phyloP scores from a whole-genome alignment of 768 basidiomycete species.

The Baorangia bicolor region DNA sequence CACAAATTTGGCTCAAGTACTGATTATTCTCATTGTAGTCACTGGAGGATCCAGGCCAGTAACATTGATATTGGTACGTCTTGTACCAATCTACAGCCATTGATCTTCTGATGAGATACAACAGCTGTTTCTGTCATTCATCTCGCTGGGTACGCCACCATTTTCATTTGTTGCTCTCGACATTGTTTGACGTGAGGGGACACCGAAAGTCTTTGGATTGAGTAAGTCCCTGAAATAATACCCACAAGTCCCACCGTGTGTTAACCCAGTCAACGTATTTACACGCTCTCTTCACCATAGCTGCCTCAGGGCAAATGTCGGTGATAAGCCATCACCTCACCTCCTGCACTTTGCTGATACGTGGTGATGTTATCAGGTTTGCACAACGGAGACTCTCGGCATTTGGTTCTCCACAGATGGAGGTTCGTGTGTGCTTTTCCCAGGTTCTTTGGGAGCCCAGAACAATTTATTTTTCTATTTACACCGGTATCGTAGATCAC shows the following conservation, averaged over 20 bases:
- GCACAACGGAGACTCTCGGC: slow-evolving; percentile 21
- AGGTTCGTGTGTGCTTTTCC: slow-evolving; percentile 13
- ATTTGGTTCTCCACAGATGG: slow-evolving; percentile 16
- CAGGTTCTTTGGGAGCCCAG: background rate
- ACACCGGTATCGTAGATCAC: slow-evolving; percentile 6
- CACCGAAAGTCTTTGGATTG: slow-evolving; percentile 26
- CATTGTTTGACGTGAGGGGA: slow-evolving; percentile 14
- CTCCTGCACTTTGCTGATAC: slow-evolving; percentile 4
- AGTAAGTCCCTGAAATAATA: slow-evolving; percentile 17
- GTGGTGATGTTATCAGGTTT: slow-evolving; percentile 12
- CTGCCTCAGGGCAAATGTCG: slow-evolving; percentile 26
- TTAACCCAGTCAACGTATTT: background rate
- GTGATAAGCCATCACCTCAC: background rate
- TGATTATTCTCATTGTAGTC: slow-evolving; percentile 10
- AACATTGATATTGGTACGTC: slow-evolving; percentile 19
- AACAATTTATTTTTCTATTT: background rate
- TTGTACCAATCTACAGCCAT: background rate
- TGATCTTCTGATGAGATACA: background rate
- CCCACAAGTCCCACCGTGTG: background rate
- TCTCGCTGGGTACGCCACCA: slow-evolving; percentile 22
- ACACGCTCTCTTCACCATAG: slow-evolving; percentile 4
- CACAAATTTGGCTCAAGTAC: no score
- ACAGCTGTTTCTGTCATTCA: slow-evolving; percentile 20
- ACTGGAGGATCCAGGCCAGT: slow-evolving; percentile 18
- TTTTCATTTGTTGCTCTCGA: background rate